Percentiles rank a stretch among this genome's conserved stretches.
These are phyloP conservation scores for Dissophora globulifera DNA, from an alignment of 192 early-diverging fungal genomes.

Conservation along the genomic window DNA sequence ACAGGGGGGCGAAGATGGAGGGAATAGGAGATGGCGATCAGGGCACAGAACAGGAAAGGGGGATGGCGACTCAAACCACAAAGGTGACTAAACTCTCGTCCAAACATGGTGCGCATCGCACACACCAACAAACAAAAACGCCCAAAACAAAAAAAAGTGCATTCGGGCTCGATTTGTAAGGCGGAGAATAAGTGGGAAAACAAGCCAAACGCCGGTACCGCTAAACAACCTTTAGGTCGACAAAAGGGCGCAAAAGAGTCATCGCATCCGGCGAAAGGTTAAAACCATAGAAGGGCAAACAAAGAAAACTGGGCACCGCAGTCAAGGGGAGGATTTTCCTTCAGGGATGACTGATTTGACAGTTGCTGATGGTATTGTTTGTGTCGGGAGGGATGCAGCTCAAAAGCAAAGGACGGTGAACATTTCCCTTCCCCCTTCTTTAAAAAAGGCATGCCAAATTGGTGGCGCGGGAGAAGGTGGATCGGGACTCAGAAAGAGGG, in stretches of 20 bases:
- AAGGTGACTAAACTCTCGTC: too few relatives aligned
- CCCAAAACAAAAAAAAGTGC: slow-evolving; percentile 8
- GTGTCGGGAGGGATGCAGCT: too few relatives aligned
- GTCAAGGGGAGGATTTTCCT: too few relatives aligned
- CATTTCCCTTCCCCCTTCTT: neutral
- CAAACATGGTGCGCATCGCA: slow-evolving; percentile 12
- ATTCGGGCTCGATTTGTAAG: too few relatives aligned
- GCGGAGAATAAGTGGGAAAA: neutral
- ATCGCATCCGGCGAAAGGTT: too few relatives aligned
- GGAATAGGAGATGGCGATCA: too few relatives aligned
- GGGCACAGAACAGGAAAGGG: neutral
- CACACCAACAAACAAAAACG: too few relatives aligned
- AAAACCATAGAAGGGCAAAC: neutral
- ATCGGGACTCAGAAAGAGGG: neutral
- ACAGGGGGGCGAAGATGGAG: too few relatives aligned
- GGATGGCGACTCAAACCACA: slow-evolving; percentile 1
- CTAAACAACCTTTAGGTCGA: slow-evolving; percentile 4
- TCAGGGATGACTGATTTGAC: neutral
- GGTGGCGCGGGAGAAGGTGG: neutral
- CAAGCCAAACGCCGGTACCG: too few relatives aligned
- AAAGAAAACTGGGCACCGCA: neutral
- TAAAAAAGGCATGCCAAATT: neutral
- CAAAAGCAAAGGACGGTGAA: neutral
- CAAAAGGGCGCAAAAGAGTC: slow-evolving; percentile 49
- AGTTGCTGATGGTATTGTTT: too few relatives aligned